These are phyloP conservation scores for Solanum dulcamara DNA, from an alignment of 257 asterid genomes.

Conservation along the genomic window DNA sequence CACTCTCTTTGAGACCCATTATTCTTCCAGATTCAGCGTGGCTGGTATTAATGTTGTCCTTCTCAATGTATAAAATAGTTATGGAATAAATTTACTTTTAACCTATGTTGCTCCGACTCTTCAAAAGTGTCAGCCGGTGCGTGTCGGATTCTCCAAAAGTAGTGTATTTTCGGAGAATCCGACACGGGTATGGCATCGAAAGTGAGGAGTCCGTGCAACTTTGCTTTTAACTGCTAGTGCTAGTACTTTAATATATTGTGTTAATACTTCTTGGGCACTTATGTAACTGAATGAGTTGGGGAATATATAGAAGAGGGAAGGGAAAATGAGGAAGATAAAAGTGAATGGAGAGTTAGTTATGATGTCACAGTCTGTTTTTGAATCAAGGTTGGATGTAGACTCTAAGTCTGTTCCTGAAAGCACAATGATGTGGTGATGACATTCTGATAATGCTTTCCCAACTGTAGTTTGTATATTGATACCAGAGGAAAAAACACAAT, in stretches of 20 bases:
- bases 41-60: slow-evolving; percentile 71
- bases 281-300: background rate
- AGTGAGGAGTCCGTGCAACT: no score
- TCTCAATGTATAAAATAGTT: background rate
- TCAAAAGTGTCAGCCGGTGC: no score
- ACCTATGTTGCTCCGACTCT: no score
- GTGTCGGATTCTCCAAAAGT: no score
- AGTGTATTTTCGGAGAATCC: no score
- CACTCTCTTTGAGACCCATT: slow-evolving; percentile 91
- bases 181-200: no score
- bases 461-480: background rate
- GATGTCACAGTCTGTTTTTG: background rate
- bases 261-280: background rate
- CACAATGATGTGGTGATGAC: background rate
- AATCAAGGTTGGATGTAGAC: background rate
- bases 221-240: background rate
- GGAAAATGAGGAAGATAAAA: background rate
- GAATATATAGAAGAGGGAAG: background rate
- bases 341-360: background rate
- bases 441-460: background rate
- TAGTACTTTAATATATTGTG: background rate
- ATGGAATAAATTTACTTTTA: background rate
- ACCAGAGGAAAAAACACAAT: background rate
- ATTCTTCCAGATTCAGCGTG: slow-evolving; percentile 93
- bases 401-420: background rate